Percentiles rank a stretch among this genome's conserved stretches.
These are phyloP conservation scores for Actinomortierella ambigua DNA, from an alignment of 371 early-diverging fungal genomes.

Conservation along the genomic window DNA sequence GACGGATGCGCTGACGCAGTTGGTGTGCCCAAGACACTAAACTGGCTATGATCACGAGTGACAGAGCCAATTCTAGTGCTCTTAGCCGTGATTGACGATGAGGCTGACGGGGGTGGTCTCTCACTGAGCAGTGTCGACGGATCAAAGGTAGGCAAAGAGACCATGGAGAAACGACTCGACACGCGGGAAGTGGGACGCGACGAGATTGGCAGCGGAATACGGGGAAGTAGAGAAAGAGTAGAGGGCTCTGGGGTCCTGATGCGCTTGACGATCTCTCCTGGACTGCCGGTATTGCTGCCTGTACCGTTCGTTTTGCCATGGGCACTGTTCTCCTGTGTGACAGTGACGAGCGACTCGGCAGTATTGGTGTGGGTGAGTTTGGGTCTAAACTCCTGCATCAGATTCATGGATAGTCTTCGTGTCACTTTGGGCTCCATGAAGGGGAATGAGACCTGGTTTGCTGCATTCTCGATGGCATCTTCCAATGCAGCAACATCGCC, in stretches of 20 bases:
- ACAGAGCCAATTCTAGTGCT: too few species aligned
- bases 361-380: slow-evolving; percentile 29
- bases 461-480: slow-evolving; percentile 40
- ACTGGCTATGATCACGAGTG: too few species aligned
- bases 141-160: slow-evolving; percentile 28
- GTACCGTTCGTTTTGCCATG: too few species aligned
- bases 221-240: slow-evolving; percentile 11
- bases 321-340: slow-evolving; percentile 16
- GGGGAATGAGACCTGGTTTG: slow-evolving; percentile 42
- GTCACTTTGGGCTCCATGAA: slow-evolving; percentile 58
- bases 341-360: slow-evolving; percentile 32
- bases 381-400: slow-evolving; percentile 59
- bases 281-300: too few species aligned
- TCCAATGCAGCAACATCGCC: slow-evolving; percentile 44
- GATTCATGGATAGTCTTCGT: slow-evolving; percentile 61
- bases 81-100: too few species aligned
- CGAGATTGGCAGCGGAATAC: slow-evolving; percentile 19
- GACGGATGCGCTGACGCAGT: too few species aligned
- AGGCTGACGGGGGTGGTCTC: too few species aligned
- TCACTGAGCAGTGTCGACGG: slow-evolving; percentile 14
- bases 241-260: slow-evolving; percentile 13
- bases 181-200: slow-evolving; percentile 25
- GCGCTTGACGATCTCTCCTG: not conserved
- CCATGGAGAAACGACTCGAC: slow-evolving; percentile 39
- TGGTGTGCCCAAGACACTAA: too few species aligned